Evolutionary conservation across 2,329 filamentous ascomycete genomes (phyloP).

Genomic region (Hymenoscyphus scutula): DNA sequence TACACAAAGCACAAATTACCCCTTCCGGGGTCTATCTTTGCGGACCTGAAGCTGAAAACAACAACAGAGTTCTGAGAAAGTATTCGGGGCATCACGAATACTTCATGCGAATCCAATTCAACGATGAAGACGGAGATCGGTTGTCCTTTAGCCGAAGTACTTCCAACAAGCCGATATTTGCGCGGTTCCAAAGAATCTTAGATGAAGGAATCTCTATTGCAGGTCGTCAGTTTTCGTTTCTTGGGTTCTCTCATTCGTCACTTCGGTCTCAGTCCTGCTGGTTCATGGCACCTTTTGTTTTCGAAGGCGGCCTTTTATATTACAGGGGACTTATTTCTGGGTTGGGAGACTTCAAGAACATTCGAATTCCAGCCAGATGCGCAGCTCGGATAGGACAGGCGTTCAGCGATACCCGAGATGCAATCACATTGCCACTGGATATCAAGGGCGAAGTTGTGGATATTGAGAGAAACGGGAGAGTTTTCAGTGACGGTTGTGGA

Average conservation of each 20-base stretch:
- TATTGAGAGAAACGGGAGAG: slow-evolving; percentile 50
- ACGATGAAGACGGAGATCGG: slow-evolving; percentile 69
- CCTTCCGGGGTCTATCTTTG: slow-evolving; percentile 55
- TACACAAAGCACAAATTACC: slow-evolving; percentile 46
- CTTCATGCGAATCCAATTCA: slow-evolving; percentile 70
- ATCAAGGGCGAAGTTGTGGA: slow-evolving; percentile 46
- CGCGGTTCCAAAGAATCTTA: slow-evolving; percentile 61
- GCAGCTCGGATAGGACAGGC: slow-evolving; percentile 61
- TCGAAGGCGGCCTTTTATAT: slow-evolving; percentile 34
- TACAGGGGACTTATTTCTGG: slow-evolving; percentile 42
- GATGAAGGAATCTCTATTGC: slow-evolving; percentile 59
- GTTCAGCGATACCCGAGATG: slow-evolving; percentile 71
- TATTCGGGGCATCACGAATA: slow-evolving; percentile 57
- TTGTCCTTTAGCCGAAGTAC: slow-evolving; percentile 56
- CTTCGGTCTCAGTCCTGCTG: slow-evolving; percentile 69
- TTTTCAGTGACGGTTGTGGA: slow-evolving; percentile 79
- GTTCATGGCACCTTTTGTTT: slow-evolving; percentile 54
- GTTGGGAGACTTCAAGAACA: slow-evolving; percentile 50
- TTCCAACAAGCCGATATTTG: slow-evolving; percentile 50
- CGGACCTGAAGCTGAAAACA: slow-evolving; percentile 64
- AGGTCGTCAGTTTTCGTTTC: slow-evolving; percentile 61
- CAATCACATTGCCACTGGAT: slow-evolving; percentile 47
- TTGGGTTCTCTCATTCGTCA: slow-evolving; percentile 80
- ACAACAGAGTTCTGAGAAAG: slow-evolving; percentile 67
- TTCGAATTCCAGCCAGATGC: slow-evolving; percentile 54